Evolutionary conservation across 2,329 filamentous ascomycete species (phyloP), one percentile per base, ranked within the genome.

Genomic region (Sphaerulina vaccinii): DNA sequence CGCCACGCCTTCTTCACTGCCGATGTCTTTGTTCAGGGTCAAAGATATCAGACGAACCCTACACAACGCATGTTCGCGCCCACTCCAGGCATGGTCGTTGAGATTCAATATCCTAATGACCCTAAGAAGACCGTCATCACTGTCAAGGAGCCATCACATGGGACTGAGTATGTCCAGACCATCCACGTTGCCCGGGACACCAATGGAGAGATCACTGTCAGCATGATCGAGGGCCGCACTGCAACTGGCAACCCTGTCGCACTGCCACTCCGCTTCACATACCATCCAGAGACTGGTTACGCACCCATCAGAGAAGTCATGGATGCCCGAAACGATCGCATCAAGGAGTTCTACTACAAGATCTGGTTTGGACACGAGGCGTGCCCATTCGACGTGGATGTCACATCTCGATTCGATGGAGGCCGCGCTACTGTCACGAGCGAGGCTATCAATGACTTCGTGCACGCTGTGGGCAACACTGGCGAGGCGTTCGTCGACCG

Each of bases 321-420:
- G 93, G 83, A 90, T 29, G 87, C 83, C 49, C 90, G 93, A 67
- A 99, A 99, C 69, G 92, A 99, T 69, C 88, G 90, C 59, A 97
- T 99, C 79, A 99, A 99, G 79, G 89, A 96, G 72, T 99, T 99
- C 71, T 99, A 99, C 80, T 99, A 95, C 84, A 85, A 86, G 62
- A 86, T 95, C 60, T 99, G 93, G 93, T 99, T 99, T 64, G 93
- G 90, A 36, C 81, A 91, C 54, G 91, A 96, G 66, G 73, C 80
- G 37, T 80, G 95, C 44, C 86, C 95, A 49, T 88, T 96, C 49
- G 86, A 96, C 64, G 86, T 87, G 13, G 79, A 88, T 29, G 88
- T 96, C 46, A 91, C 89, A 5, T 87, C 88, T 67, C 85, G 84
- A 62, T 99, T 99, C 67, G 89, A 93, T 61, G 93, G 93, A 67